phyloP scores from a whole-genome alignment of 768 basidiomycete species.

The Jaapia argillacea region DNA sequence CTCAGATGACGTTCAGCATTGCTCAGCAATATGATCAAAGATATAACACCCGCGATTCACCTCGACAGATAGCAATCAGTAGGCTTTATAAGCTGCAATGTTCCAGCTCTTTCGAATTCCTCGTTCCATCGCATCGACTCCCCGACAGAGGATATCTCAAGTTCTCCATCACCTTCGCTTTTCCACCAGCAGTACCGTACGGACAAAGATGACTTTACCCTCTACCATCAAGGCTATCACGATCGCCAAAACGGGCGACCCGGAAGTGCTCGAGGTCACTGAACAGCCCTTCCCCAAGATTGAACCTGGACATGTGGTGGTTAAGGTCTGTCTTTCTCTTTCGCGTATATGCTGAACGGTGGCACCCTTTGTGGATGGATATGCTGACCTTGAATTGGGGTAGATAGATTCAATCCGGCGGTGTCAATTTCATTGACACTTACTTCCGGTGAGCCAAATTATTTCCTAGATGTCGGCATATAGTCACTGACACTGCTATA shows the following conservation, averaged over 20 bases:
- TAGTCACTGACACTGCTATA: conserved; percentile 20
- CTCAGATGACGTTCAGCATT: no score
- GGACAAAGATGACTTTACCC: conserved; percentile 39
- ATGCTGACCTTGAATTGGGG: no score
- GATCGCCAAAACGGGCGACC: conserved; percentile 62
- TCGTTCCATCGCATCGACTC: no score
- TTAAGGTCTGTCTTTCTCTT: conserved; percentile 37
- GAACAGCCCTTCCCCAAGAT: conserved; percentile 58
- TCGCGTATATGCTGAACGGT: background rate
- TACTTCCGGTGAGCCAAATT: conserved; percentile 70
- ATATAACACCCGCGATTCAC: no score
- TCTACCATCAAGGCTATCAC: conserved; percentile 60
- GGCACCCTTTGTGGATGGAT: background rate
- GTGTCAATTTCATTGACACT: conserved; percentile 83
- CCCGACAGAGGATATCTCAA: no score
- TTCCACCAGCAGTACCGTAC: conserved; percentile 5
- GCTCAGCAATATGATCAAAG: no score
- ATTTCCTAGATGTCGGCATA: conserved; percentile 14
- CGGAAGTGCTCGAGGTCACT: conserved; percentile 67
- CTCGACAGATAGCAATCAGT: no score
- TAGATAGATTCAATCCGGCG: conserved; percentile 67
- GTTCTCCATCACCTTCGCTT: no score
- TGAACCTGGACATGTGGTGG: conserved; percentile 46
- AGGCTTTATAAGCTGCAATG: no score
- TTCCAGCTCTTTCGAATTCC: no score